phyloP scores from a whole-genome alignment of 2,329 filamentous ascomycete genomes.

The Zarea fungicola region DNA sequence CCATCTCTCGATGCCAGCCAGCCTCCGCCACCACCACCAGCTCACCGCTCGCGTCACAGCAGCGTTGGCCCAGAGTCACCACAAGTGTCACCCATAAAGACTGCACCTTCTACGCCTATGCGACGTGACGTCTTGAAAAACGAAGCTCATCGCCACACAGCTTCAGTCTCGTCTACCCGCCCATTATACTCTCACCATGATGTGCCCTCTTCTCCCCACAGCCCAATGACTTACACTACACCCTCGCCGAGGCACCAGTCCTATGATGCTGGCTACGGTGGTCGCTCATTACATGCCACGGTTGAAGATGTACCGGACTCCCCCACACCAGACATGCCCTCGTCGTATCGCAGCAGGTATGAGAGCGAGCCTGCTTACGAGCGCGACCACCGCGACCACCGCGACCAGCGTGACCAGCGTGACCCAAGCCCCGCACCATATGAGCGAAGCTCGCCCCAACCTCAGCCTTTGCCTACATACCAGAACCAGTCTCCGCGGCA shows the following conservation, averaged over 20 bases:
- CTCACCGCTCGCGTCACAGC: slow-evolving; percentile 44
- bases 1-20: slow-evolving; percentile 37
- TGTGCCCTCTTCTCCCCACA: slow-evolving; percentile 24
- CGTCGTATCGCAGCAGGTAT: not conserved
- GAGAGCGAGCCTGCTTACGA: not conserved
- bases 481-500: slow-evolving; percentile 1
- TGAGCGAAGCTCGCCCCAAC: slow-evolving; percentile 5
- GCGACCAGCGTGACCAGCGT: slow-evolving; percentile 1
- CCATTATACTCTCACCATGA: slow-evolving; percentile 49
- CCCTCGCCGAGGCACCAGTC: slow-evolving; percentile 43
- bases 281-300: slow-evolving; percentile 53
- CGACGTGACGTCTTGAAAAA: slow-evolving; percentile 53
- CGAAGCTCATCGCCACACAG: slow-evolving; percentile 51
- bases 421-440: slow-evolving; percentile 12
- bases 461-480: not conserved
- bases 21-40: slow-evolving; percentile 50
- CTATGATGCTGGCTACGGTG: slow-evolving; percentile 44
- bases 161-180: slow-evolving; percentile 47
- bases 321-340: slow-evolving; percentile 19
- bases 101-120: slow-evolving; percentile 46
- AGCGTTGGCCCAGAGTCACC: slow-evolving; percentile 39
- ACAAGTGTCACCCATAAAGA: slow-evolving; percentile 35
- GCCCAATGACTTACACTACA: slow-evolving; percentile 28
- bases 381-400: not conserved
- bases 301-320: slow-evolving; percentile 61